Evolutionary conservation across 768 basidiomycete species (phyloP), one percentile per base, ranked within the genome.

Genomic region (Guyanaporus albipodus): DNA sequence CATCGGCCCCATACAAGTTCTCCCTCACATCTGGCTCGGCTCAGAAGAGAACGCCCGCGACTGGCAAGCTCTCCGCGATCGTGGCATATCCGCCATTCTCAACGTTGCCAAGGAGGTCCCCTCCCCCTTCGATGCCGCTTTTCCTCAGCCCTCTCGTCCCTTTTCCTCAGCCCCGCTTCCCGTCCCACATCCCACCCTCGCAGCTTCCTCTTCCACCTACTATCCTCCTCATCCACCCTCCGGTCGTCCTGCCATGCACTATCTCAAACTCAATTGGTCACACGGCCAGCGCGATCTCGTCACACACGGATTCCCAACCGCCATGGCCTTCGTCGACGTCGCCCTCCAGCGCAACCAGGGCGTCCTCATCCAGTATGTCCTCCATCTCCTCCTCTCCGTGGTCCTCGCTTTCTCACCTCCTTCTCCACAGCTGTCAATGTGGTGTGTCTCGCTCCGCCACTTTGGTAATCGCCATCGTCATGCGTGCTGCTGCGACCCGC

Each of bases 281-380:
- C 92, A 95, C 62, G 92, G 92, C n/a, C 89, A 94, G 68, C 77
- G 86, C 46, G 86, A 95, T 63, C 79, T 95, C 31, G 89, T 91
- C 54, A 67, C 80, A 3, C 69, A 79, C 32, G 91, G 90, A 38
- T 91, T 93, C 67, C 79, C 80, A 41, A 76, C 73, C 8, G 92
- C 85, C 6, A 90, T 93, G 80, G 66, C 76, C 17, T 94, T 92
- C 52, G 77, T 86, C 47, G 91, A 93, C 63, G 77, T 79, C 27
- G 84, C 87, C 38, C 66, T 91, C 44, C 73, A 76, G 44, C 82
- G 86, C 55, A 82, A 82, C 44, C 87, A 89, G 50, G 86, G 87
- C 52, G 79, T 92, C 46, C 75, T 92, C 50, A 80, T 92, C 45
- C 91, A 92, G 90, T 92, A 64, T 56, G 88, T 83, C 38, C 47